phyloP scores from a whole-genome alignment of 257 asterid genomes.

The Solanum stenotomum region DNA sequence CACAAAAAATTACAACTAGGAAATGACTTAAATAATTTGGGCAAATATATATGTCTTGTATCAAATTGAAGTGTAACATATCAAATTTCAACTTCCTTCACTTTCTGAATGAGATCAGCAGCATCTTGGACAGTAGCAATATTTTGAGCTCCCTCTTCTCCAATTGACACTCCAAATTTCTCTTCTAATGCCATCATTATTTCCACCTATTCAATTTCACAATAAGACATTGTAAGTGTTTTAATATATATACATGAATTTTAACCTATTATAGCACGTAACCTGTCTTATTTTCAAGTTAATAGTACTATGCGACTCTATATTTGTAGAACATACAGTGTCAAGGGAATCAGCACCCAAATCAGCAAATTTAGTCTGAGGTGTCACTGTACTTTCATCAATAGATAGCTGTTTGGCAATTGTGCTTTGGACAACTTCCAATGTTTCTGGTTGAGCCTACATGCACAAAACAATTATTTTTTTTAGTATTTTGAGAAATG shows the following conservation, averaged over 20 bases:
- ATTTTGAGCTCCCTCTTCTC: conserved; percentile 45
- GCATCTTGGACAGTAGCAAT: conserved; percentile 58
- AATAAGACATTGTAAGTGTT: neutral
- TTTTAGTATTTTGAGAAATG: neutral
- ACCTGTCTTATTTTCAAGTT: neutral
- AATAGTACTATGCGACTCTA: no score
- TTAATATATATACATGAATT: neutral
- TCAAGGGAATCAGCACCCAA: conserved; percentile 56
- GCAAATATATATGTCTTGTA: neutral
- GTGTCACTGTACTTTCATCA: conserved; percentile 29
- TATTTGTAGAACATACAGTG: conserved; percentile 17
- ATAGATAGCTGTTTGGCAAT: conserved; percentile 42
- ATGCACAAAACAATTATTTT: no score
- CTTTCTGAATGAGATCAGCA: conserved; percentile 49
- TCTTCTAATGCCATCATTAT: conserved; percentile 55
- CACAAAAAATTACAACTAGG: neutral
- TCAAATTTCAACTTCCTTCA: conserved; percentile 18
- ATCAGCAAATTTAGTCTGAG: conserved; percentile 35
- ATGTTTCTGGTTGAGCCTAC: conserved; percentile 35
- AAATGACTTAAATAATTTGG: neutral
- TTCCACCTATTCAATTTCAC: conserved; percentile 18
- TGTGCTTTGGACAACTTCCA: conserved; percentile 29
- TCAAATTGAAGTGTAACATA: neutral
- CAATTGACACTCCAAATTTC: conserved; percentile 41
- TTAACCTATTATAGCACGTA: neutral